Base-by-base conservation (phyloP, 257 asterid genomes). In the Leonotis leonurus region DNA sequence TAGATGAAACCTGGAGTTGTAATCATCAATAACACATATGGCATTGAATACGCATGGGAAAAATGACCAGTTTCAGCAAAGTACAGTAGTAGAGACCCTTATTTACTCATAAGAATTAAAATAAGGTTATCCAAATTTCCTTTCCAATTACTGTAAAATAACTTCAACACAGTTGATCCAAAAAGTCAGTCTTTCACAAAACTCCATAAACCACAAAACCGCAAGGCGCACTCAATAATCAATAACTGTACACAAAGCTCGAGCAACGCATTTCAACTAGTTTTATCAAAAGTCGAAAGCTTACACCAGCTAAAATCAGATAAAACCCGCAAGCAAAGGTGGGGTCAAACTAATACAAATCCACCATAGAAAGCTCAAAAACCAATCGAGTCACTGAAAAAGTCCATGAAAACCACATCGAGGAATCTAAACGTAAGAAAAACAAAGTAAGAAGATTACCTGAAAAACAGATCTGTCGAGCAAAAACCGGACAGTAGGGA, bases 381-480 rank as follows among this genome's bases (percentile, higher is more conserved):
- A 44, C 18, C 73, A 64, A 68, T 43, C 30, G 64, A 49, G 57
- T 48, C 44, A 48, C 49, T n/a, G 27, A 24, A 26, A 40, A 65
- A 21, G n/a, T 52, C 57, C 14, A 69, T 11, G 46, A 35, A 29
- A 56, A 69, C 49, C 54, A 60, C 65, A 58, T 24, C 14, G 17
- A 54, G 30, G 69, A 60, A 35, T 30, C 53, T 26, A 57, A 39
- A 55, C 22, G 7, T 3, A 17, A 49, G 4, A n/a, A 43, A 30
- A 10, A 41, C 24, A 10, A 44, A 32, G 5, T 32, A 27, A n/a
- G 14, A 25, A 56, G 54, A 27, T 30, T 63, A 93, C 99, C 96
- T 93, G 87, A 71, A 87, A 93, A 30, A 87, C 82, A 36, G 85
- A 83, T 87, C 92, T 84, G 82, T 93, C 97, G 1, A 93, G 99